Conservation (phyloP, 2,329 filamentous ascomycete genomes). For the Ophiostoma fasciatum region DNA sequence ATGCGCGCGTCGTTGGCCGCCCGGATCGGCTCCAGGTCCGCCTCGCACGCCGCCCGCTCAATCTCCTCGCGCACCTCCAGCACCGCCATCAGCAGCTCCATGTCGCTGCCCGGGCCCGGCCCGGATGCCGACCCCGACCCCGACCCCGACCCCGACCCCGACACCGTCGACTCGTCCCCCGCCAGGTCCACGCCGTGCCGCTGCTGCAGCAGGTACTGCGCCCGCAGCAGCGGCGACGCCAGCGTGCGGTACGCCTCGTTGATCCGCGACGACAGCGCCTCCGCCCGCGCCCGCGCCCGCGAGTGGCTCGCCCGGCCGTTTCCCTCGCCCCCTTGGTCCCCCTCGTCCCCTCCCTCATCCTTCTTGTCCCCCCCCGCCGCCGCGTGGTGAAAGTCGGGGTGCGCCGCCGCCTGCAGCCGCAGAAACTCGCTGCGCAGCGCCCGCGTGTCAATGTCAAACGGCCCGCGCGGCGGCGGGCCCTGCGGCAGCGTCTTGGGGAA, state of each 20-base stretch:
- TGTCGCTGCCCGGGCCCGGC: background rate
- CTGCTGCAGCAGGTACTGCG: slow-evolving; percentile 69
- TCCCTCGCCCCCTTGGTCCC: background rate
- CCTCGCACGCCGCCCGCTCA: slow-evolving; percentile 54
- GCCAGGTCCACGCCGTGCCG: slow-evolving; percentile 62
- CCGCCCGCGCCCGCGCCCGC: slow-evolving; percentile 35
- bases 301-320: slow-evolving; percentile 3
- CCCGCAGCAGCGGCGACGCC: slow-evolving; percentile 58
- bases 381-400: slow-evolving; percentile 50
- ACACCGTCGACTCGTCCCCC: slow-evolving; percentile 55
- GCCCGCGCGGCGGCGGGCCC: slow-evolving; percentile 63
- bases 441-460: slow-evolving; percentile 58
- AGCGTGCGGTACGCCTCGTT: slow-evolving; percentile 90
- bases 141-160: slow-evolving; percentile 30
- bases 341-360: background rate
- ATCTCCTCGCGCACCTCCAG: slow-evolving; percentile 66
- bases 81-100: slow-evolving; percentile 60
- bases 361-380: slow-evolving; percentile 9
- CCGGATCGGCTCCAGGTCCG: slow-evolving; percentile 44
- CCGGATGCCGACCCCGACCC: no score
- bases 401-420: slow-evolving; percentile 59
- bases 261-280: slow-evolving; percentile 66
- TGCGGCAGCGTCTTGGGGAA: slow-evolving; percentile 66
- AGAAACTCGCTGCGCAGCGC: slow-evolving; percentile 75
- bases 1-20: slow-evolving; percentile 56